Evolutionary conservation across 441 rosid genomes (phyloP), one percentile per base, ranked within the genome.

Genomic region (Aleurites moluccanus): DNA sequence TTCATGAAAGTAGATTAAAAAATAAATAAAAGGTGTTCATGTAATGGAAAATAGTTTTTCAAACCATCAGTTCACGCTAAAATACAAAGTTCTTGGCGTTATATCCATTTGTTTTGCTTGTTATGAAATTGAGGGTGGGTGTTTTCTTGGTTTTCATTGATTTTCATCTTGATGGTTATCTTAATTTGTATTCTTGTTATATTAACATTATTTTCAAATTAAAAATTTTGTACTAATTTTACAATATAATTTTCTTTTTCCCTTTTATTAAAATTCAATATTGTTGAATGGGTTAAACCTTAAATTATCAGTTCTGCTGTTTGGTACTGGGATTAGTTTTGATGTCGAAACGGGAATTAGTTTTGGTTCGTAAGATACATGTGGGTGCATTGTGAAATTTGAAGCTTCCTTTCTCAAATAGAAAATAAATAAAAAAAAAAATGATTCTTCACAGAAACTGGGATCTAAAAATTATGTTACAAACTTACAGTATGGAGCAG

Each of bases 251-350:
- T 16, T 3, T 13, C 16, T 50, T 1, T 50, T 16, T 50, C 9
- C 14, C 18, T 1, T 62, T 62, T 62, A 16, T 30, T 62, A 30
- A 30, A 63, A 35, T 50, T 63, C 20, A 44, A 44, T 44, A 35
- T 33, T 63, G 45, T 20, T 7, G 15, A 10, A 27, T 23, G 13
- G 28, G 16, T 59, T 23, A 38, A 16, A 47, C 57, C 28, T 47
- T 47, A 27, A 52, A 35, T 25, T 25, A 6, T 67, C 3, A 6
- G 3, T 25, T 67, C 33, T 30, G 23, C 20, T 14, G 35, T 25
- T 67, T 67, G 57, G 28, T n/a, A 47, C 57, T 9, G 8, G 30
- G 71, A 67, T 4, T 14, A 14, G n/a, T 67, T 67, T 67, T 67
- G 44, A 28, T 42, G 14, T 10, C 21, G 27, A 67, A 23, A 47